These are phyloP conservation scores for Cadophora malorum DNA, from an alignment of 2,329 filamentous ascomycete genomes.

Conservation along the genomic window DNA sequence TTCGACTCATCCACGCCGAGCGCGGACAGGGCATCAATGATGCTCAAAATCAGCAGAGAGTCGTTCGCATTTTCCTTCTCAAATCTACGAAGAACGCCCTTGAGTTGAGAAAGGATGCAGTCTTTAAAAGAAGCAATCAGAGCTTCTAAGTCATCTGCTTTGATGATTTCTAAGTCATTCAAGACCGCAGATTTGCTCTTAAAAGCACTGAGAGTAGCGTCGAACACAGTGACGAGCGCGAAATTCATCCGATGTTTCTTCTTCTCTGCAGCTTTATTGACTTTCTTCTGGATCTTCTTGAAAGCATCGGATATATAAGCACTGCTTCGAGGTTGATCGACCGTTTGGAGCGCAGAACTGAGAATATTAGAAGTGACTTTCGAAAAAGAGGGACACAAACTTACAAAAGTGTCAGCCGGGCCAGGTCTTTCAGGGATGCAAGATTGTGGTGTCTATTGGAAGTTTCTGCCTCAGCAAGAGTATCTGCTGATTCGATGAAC, in stretches of 20 bases:
- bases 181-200: slow-evolving; percentile 30
- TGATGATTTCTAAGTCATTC: slow-evolving; percentile 36
- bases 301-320: slow-evolving; percentile 38
- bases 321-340: slow-evolving; percentile 41
- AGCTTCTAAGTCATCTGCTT: slow-evolving; percentile 29
- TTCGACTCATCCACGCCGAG: slow-evolving; percentile 30
- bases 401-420: slow-evolving; percentile 39
- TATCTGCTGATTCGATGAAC: slow-evolving; percentile 45
- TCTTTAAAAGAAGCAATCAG: slow-evolving; percentile 31
- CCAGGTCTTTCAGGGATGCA: slow-evolving; percentile 39
- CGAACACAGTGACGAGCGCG: slow-evolving; percentile 35
- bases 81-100: slow-evolving; percentile 31
- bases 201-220: slow-evolving; percentile 35
- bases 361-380: neutral
- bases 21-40: slow-evolving; percentile 38
- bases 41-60: slow-evolving; percentile 33
- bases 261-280: slow-evolving; percentile 33
- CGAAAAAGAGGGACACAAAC: neutral
- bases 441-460: slow-evolving; percentile 26
- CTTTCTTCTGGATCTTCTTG: slow-evolving; percentile 37
- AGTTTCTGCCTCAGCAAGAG: slow-evolving; percentile 27
- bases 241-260: slow-evolving; percentile 36
- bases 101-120: slow-evolving; percentile 35
- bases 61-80: slow-evolving; percentile 24
- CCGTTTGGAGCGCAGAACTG: slow-evolving; percentile 8